phyloP scores from a whole-genome alignment of 1,284 basidiomycete genomes.

The Fomitopsis betulina region DNA sequence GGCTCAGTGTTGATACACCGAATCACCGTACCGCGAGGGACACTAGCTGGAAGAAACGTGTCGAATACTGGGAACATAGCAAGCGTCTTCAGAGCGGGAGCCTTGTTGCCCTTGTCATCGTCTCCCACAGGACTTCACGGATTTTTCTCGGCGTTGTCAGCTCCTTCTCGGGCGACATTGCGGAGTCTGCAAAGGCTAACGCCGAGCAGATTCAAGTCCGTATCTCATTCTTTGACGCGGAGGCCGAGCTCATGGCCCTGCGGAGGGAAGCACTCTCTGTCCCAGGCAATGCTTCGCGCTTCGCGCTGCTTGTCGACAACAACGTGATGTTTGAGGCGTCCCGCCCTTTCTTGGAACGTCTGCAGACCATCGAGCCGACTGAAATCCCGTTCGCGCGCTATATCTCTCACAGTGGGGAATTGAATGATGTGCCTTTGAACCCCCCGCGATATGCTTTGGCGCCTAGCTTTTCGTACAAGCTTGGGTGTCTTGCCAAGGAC shows the following conservation, averaged over 20 bases:
- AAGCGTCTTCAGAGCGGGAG: constrained; percentile 23
- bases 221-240: constrained; percentile 28
- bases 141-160: constrained; percentile 20
- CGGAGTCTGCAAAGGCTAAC: constrained; percentile 22
- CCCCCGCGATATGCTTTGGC: constrained; percentile 25
- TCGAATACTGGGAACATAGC: constrained; percentile 26
- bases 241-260: constrained; percentile 26
- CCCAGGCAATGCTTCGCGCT: constrained; percentile 11
- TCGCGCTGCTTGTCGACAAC: constrained; percentile 26
- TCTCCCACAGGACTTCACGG: constrained; percentile 6
- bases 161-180: constrained; percentile 21
- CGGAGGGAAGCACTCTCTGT: constrained; percentile 17
- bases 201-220: constrained; percentile 19
- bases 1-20: constrained; percentile 21
- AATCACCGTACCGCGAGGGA: constrained; percentile 21
- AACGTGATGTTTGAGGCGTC: constrained; percentile 27
- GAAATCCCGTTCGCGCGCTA: constrained; percentile 24
- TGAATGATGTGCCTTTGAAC: constrained; percentile 13
- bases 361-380: constrained; percentile 25
- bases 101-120: constrained; percentile 23
- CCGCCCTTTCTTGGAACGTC: constrained; percentile 25
- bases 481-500: constrained; percentile 31
- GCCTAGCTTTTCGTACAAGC: constrained; percentile 24
- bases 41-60: constrained; percentile 17
- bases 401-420: constrained; percentile 31